Evolutionary conservation across 306 rosid genomes (phyloP).

Genomic region (Gastrolobium bilobum): DNA sequence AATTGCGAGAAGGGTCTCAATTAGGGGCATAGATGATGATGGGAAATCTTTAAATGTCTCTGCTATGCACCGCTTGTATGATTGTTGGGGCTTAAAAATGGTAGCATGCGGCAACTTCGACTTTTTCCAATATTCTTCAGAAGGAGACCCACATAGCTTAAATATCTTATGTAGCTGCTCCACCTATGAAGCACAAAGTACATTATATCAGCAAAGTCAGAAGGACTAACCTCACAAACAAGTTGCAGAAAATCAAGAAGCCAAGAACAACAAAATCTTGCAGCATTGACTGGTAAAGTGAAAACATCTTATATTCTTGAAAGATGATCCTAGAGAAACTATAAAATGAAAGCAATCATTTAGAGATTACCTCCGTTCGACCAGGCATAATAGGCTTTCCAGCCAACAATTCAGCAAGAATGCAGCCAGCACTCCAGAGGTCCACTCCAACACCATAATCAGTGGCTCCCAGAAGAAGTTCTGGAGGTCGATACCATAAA

Average conservation of each 20-base stretch:
- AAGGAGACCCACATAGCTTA: constrained; percentile 94
- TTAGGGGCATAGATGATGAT: constrained; percentile 78
- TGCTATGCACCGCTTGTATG: constrained; percentile 83
- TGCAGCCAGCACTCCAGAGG: constrained; percentile 98
- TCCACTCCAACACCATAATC: constrained; percentile 90
- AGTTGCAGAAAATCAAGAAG: no score
- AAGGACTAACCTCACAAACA: constrained; percentile 25
- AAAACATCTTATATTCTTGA: constrained; percentile 8
- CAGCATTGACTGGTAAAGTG: constrained; percentile 34
- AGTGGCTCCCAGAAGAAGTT: constrained; percentile 93
- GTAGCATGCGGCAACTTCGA: constrained; percentile 92
- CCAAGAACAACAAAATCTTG: constrained; percentile 32
- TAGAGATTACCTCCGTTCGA: constrained; percentile 78
- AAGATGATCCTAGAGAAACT: constrained; percentile 33
- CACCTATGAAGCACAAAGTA: constrained; percentile 61
- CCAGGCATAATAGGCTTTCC: constrained; percentile 98
- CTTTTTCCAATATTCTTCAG: constrained; percentile 90
- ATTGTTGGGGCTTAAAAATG: constrained; percentile 85
- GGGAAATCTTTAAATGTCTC: constrained; percentile 85
- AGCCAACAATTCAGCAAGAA: constrained; percentile 84
- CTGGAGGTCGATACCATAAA: constrained; percentile 92
- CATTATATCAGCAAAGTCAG: constrained; percentile 35
- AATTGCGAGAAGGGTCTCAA: constrained; percentile 83
- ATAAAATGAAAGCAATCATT: not conserved
- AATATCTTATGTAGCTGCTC: constrained; percentile 96